phyloP scores from a whole-genome alignment of 805 yeast genomes.

The Torulaspora maleeae region DNA sequence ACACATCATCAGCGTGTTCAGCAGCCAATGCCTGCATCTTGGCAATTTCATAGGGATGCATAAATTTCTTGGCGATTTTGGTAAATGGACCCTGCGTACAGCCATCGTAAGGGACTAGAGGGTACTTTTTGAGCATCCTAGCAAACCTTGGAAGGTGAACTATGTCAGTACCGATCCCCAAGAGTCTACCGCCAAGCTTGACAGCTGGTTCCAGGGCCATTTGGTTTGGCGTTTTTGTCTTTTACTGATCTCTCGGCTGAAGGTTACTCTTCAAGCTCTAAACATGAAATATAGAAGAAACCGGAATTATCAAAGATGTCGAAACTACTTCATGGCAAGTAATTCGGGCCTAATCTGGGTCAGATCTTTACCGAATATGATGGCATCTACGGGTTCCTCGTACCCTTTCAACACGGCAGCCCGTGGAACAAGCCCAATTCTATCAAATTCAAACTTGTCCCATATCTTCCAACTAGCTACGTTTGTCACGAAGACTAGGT shows the following conservation, averaged over 20 bases:
- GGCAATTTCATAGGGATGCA: slow-evolving; percentile 19
- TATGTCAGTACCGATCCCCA: slow-evolving; percentile 32
- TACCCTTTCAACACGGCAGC: slow-evolving; percentile 69
- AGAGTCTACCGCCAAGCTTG: slow-evolving; percentile 7
- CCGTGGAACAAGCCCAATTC: slow-evolving; percentile 69
- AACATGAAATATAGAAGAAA: background rate
- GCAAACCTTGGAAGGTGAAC: slow-evolving; percentile 28
- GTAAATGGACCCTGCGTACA: slow-evolving; percentile 8
- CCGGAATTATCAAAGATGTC: background rate
- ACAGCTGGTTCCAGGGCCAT: background rate
- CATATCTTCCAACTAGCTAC: slow-evolving; percentile 70
- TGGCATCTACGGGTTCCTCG: slow-evolving; percentile 65
- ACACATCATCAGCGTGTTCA: background rate
- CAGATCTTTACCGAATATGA: slow-evolving; percentile 67
- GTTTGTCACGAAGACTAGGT: slow-evolving; percentile 80
- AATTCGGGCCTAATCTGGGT: slow-evolving; percentile 28
- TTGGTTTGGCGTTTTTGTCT: background rate
- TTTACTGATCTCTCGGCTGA: background rate
- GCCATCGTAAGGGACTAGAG: background rate
- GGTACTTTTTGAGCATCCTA: slow-evolving; percentile 17
- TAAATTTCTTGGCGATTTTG: slow-evolving; percentile 25
- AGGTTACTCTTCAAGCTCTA: background rate
- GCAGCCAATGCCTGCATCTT: slow-evolving; percentile 16
- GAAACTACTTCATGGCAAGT: slow-evolving; percentile 8
- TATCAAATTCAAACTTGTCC: slow-evolving; percentile 77